Base-by-base conservation (phyloP, 306 rosid species). In the Fragaria nilgerrensis region DNA sequence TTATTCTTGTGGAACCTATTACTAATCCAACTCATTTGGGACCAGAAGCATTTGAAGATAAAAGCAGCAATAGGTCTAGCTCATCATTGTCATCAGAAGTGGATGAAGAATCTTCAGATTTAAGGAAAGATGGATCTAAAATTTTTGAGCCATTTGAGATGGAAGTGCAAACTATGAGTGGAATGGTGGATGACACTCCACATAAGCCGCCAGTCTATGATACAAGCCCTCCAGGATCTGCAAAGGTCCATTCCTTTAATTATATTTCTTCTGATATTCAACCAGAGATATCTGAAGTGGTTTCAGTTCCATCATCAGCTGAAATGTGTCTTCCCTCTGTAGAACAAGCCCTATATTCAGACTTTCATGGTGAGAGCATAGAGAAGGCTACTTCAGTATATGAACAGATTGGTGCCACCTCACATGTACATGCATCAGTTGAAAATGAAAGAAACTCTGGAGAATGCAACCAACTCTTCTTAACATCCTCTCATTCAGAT, bases 191-290 rank as follows among this genome's bases (percentile, higher is more conserved):
- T 79, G 96, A 84, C 23, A 82, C 27, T 80, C 91, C 78, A 44
- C 86, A 64, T 3, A 81, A 64, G 80, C 96, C 89, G 37, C 98
- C 98, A 27, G 92, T 96, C 69, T 96, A 96, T 83, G 99, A 96
- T 81, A 81, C 90, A 70, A 90, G 97, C 77, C 98, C 99, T 72
- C 43, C 78, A 1, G 70, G 89, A 61, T 81, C 83, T 74, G 90
- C 81, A 78, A 88, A 67, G 80, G 72, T 80, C 72, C 65, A 45
- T 48, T 84, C 83, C 7, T 79, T 84, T 74, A 75, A 81, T 39
- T 87, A 96, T 14, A 56, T 75, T 74, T 87, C 93, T 79, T 85
- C 86, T 75, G 89, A 88, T 77, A 43, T 70, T 62, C 78, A 83
- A 70, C 63, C n/a, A 43, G 88, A 88, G 74, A 44, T 82, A 66